Evolutionary conservation across 352 stramenopile genomes (phyloP), one percentile per base, ranked within the genome.

Genomic region (Pythium aristosporum): DNA sequence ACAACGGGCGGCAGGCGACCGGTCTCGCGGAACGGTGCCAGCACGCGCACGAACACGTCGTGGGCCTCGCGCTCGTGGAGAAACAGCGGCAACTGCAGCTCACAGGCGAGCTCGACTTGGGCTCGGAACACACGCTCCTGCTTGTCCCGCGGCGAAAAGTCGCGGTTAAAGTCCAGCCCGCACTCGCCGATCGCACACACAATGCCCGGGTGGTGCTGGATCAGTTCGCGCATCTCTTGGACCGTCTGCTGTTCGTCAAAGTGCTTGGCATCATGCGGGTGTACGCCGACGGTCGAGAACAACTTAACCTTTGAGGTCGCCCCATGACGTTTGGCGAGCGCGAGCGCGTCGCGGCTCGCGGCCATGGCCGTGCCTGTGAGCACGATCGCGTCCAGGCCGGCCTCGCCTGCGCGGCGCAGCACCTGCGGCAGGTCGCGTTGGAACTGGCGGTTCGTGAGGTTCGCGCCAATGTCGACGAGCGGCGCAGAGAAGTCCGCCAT

Each of bases 131-230:
- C 88, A 11, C 83, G 68, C 52, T 92, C 56, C 68, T 99, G 95
- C 36, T 82, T 79, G 44, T 98, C 89, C 46, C 92, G 92, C 13
- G 80, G 71, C 60, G 85, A 97, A 79, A 98, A 99, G 58, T 98
- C 77, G 34, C 95, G 87, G 76, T 98, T 97, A 67, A 98, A 99
- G 73, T 99, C 96, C 16, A 99, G 76, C 43, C 96, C 96, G 63
- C 91, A 98, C 74, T 99, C 96, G 47, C 96, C 96, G 23, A 99
- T 79, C 15, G 96, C 96, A 34, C 92, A 87, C 32, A 98, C 87
- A 48, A 84, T 79, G 37, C 75, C 73, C 8, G 63, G 65, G 46
- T 87, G 67, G 42, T 62, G 30, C 28, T 60, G 34, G 28, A 85
- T 80, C 15, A 92, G 25, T 37, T 69, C 61, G 0, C 74, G 68